Evolutionary conservation across 805 yeast species (phyloP).

Genomic region (Lipomyces sp.): DNA sequence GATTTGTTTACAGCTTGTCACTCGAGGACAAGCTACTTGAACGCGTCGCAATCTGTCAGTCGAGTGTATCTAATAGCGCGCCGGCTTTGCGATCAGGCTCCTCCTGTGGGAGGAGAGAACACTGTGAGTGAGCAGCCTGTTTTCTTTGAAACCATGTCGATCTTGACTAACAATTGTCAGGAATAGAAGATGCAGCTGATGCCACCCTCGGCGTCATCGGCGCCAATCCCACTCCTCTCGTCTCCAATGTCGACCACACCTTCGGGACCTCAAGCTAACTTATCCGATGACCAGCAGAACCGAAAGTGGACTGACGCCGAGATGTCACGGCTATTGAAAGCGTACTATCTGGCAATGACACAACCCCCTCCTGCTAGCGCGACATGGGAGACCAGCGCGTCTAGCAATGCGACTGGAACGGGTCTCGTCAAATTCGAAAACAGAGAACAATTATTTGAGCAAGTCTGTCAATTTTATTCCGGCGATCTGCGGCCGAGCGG

Average conservation of each 20-base stretch:
- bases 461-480: conserved; percentile 29
- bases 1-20: background rate
- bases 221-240: conserved; percentile 5
- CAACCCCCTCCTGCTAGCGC: conserved; percentile 29
- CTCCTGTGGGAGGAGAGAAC: background rate
- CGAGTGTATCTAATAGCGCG: background rate
- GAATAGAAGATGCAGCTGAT: background rate
- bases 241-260: background rate
- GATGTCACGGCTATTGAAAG: conserved; percentile 25
- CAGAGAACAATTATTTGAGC: conserved; percentile 32
- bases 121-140: background rate
- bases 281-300: conserved; percentile 27
- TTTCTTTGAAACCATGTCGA: background rate
- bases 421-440: conserved; percentile 30
- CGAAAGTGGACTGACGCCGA: conserved; percentile 35
- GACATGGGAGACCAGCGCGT: conserved; percentile 14
- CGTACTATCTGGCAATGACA: conserved; percentile 30
- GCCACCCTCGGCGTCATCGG: background rate
- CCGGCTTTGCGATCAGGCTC: background rate
- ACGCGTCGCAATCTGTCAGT: background rate
- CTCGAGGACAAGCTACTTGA: no score
- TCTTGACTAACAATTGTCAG: background rate
- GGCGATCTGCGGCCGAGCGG: conserved; percentile 15
- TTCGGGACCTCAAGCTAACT: background rate
- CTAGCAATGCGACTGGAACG: conserved; percentile 13